Conservation (phyloP, 257 asterid genomes). For the Handroanthus guayacan region DNA sequence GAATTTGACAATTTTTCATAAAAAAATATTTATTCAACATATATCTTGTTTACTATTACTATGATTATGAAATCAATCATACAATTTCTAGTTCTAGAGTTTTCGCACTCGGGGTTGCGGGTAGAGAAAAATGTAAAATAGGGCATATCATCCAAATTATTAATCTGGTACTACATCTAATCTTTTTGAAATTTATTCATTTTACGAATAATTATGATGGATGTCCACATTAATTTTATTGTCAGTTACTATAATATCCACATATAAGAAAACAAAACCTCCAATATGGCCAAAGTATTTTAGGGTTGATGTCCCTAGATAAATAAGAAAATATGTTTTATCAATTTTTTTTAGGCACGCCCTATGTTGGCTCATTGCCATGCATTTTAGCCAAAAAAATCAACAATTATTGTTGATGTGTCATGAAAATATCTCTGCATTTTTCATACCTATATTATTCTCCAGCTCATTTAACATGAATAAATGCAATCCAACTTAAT, state of each 20-base stretch:
- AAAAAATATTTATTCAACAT: no score
- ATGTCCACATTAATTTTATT: no score
- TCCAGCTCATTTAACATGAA: constrained; percentile 23
- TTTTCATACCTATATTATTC: background rate
- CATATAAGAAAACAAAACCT: constrained; percentile 29
- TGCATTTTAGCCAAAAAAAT: constrained; percentile 18
- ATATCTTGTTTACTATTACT: no score
- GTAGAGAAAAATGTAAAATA: no score
- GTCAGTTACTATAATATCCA: constrained; percentile 1
- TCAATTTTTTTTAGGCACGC: constrained; percentile 30
- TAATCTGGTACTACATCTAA: no score
- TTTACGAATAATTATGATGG: no score
- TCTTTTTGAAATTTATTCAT: no score
- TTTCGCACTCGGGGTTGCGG: no score
- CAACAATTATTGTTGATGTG: constrained; percentile 36
- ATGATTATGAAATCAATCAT: no score
- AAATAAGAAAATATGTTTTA: background rate
- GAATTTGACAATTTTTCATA: no score
- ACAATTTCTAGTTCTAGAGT: no score
- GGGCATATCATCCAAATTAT: no score
- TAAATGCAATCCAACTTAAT: background rate
- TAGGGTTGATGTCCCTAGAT: background rate
- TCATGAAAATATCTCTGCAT: constrained; percentile 26
- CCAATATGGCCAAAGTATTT: background rate
- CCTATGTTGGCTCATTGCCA: constrained; percentile 45